phyloP scores from a whole-genome alignment of 2,329 filamentous ascomycete genomes.

The Cladosporium sphaerospermum region DNA sequence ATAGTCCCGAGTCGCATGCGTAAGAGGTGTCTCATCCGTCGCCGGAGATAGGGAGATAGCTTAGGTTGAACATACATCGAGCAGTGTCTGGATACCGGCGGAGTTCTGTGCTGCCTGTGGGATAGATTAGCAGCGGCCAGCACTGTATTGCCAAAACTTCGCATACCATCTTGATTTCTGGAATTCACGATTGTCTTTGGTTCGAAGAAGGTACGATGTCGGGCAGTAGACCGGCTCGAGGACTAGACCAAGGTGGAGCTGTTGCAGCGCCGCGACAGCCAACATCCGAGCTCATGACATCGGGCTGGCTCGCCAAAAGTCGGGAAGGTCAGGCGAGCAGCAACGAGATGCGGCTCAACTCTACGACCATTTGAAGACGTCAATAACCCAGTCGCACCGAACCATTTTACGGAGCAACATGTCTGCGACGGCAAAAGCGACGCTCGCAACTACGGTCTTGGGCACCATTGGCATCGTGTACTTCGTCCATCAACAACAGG shows the following conservation, averaged over 20 bases:
- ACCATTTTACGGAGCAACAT: slow-evolving; percentile 43
- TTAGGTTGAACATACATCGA: slow-evolving; percentile 66
- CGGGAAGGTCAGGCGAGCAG: not conserved
- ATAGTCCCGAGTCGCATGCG: not conserved
- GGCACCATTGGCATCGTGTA: slow-evolving; percentile 70
- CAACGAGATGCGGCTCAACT: not conserved
- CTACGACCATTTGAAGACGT: not conserved
- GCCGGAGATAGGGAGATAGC: not conserved
- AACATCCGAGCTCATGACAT: not conserved
- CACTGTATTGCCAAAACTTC: not conserved
- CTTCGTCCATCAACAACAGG: slow-evolving; percentile 86
- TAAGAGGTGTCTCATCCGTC: not conserved
- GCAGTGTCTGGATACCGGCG: slow-evolving; percentile 93
- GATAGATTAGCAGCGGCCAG: not conserved
- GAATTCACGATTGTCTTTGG: not conserved
- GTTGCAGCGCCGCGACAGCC: not conserved
- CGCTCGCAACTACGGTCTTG: slow-evolving; percentile 69
- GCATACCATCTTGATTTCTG: slow-evolving; percentile 1
- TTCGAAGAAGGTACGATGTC: too few relatives aligned
- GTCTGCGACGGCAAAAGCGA: slow-evolving; percentile 86
- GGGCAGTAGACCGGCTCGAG: too few relatives aligned
- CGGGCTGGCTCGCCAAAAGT: not conserved
- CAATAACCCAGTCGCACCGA: not conserved
- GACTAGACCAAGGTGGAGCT: not conserved
- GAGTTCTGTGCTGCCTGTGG: slow-evolving; percentile 93